Evolutionary conservation across 2,329 filamentous ascomycete genomes (phyloP), one percentile per base, ranked within the genome.

Genomic region (Lasiodiplodia citricola): DNA sequence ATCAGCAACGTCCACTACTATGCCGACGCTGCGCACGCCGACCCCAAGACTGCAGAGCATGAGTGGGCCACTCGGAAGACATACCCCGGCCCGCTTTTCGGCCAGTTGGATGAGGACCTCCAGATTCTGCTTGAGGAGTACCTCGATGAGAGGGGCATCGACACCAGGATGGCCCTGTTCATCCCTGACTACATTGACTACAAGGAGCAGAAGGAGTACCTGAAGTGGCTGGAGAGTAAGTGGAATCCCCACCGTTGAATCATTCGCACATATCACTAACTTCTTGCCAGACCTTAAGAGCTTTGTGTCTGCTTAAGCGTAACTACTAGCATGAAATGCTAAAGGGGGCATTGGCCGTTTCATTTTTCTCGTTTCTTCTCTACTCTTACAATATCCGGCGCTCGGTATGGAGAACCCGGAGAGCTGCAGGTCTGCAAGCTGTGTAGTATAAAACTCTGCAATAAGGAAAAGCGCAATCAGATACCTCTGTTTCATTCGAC

Each of bases 191-290:
- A 97, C 84, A 94, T 98, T 77, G 94, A 98, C 79, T 89, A 92
- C 83, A 99, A 99, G 90, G 96, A 99, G 88, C 95, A 98, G 88
- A 92, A 90, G 83, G 96, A 99, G 87, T 99, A 99, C 82, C 84
- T 96, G 71, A 84, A 87, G 73, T 99, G 96, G 96, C 85, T 99
- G 80, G 87, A 90, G 81, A 89, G 75, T 78, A 72, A 73, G 76
- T 77, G 18, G 2, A 18, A 16, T 18, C 14, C n/a, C 38, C 31
- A 25, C n/a, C 7, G 13, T 50, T 10, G 16, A 52, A 51, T 37
- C 6, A 51, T 31, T 37, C 21, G 37, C 10, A 14, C n/a, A 10
- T 2, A 28, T 21, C 10, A 47, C 74, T 78, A 74, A 78, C 70
- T 14, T 21, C 44, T 62, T 47, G 60, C 55, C 70, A 87, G 92